Evolutionary conservation across 2,329 filamentous ascomycete species (phyloP), one percentile per base, ranked within the genome.

Genomic region (Claviceps sp.): DNA sequence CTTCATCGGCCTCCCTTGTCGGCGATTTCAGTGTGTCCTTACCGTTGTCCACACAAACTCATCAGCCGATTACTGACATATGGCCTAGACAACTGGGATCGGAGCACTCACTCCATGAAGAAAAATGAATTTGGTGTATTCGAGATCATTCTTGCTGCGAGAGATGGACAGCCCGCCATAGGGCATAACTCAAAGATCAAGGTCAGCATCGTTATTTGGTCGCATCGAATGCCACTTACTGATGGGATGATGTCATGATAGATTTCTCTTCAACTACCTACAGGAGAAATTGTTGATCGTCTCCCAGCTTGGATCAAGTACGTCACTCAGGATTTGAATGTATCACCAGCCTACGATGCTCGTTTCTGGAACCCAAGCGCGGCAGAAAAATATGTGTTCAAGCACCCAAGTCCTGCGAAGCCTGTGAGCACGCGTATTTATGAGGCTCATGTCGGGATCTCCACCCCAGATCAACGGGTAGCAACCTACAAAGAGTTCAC

Each of bases 401-500:
- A 94, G 71, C 79, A 97, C 67, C 61, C 78, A 46, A 79, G 85
- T 49, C 93, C 91, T 6, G 82, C 83, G 66, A 94, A 91, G 74
- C 93, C 93, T 1, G 67, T 75, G 52, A 95, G 89, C 61, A 81
- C 80, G n/a, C 84, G 93, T 49, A 89, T 98, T 53, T 98, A 98
- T 69, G 93, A 98, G 70, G 93, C 93, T n/a, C 93, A 98, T 63
- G 89, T 98, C 43, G 93, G 93, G 49, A 98, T 98, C 59, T 96
- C 91, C 5, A 93, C 88, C 2, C 88, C 90, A 1, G 91, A 97
- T 57, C 80, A 85, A 56, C 83, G 81, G 58, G 89, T 98, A 40
- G 82, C 93, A 3, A 95, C 88, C 6, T 98, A 95, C 78, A 95
- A 96, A 68, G 90, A 98, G 70, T 98, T 98, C 67, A 97, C 91